Base-by-base conservation (phyloP, 805 yeast genomes). In the Candida khao-thaluensis region DNA sequence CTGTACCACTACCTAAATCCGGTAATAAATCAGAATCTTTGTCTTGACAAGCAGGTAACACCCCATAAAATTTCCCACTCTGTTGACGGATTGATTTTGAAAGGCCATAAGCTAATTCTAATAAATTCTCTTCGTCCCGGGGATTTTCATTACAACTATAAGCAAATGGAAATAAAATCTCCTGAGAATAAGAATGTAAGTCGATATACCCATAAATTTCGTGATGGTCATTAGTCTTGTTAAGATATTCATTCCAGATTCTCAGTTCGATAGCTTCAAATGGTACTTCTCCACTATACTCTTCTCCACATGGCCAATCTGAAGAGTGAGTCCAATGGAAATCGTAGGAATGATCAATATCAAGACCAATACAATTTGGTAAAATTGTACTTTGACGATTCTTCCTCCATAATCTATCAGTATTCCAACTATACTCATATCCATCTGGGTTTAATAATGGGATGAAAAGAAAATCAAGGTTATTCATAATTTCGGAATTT, bases 371-470 rank as follows among this genome's bases (percentile, higher is more conserved):
- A 58, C 97, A 89, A 30, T 72, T 60, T 7, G 84, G 78, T 35
- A 74, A 57, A 8, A 41, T 42, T 0, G 93, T 82, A 38, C 78
- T 77, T 60, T 89, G 96, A 44, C 95, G 72, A 60, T 87, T 89
- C 54, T 89, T 89, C 32, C 93, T 68, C 97, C 97, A 89, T 43
- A 89, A 64, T 41, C 97, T 67, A 56, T 89, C 95, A 18, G 64
- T 54, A 2, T 69, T 71, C 96, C 96, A 89, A 2, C 95, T 71
- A 57, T 84, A 83, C 10, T 71, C 85, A 57, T 89, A 89, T 0
- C 97, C 97, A 61, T 89, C 97, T 1, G 96, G 96, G 54, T 89
- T 89, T 59, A 81, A 75, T 9, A 87, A 85, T 0, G 97, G 97
- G 21, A 88, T 71, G 47, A 89, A 79, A 23, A 85, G 57, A 50